Percentiles rank a stretch among this genome's conserved stretches.
These are phyloP conservation scores for Datura wrightii DNA, from an alignment of 257 asterid genomes.

Conservation along the genomic window DNA sequence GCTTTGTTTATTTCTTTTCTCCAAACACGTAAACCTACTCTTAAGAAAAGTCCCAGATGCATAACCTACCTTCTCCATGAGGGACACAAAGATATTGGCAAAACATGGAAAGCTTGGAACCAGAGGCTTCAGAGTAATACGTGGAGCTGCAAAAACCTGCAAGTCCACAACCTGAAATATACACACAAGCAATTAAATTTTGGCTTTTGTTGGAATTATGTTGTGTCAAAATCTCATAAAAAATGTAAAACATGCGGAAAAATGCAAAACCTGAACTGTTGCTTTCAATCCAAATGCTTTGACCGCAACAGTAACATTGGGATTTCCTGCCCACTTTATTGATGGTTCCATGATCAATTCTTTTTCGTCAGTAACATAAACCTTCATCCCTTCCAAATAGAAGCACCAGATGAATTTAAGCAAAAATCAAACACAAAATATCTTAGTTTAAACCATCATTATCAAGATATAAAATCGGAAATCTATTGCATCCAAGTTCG, in stretches of 20 bases:
- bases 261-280: slow-evolving; percentile 77
- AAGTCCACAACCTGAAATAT: slow-evolving; percentile 82
- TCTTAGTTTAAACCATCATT: neutral
- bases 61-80: slow-evolving; percentile 81
- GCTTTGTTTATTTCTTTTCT: neutral
- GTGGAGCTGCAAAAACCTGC: slow-evolving; percentile 94
- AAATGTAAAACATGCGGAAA: slow-evolving; percentile 24
- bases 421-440: neutral
- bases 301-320: slow-evolving; percentile 73
- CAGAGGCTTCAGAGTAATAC: slow-evolving; percentile 92
- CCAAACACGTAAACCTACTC: neutral
- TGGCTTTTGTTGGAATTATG: slow-evolving; percentile 16
- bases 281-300: slow-evolving; percentile 87
- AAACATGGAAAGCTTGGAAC: slow-evolving; percentile 99
- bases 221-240: neutral
- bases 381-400: slow-evolving; percentile 62
- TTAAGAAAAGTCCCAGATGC: neutral
- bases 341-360: slow-evolving; percentile 99
- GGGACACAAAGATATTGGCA: slow-evolving; percentile 73
- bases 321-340: slow-evolving; percentile 98
- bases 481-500: neutral
- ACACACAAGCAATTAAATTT: slow-evolving; percentile 24
- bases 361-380: slow-evolving; percentile 67
- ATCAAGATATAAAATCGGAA: neutral
- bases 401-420: neutral